Evolutionary conservation across 495 filamentous ascomycete genomes (phyloP), one percentile per base, ranked within the genome.

Genomic region (Aspergillus asperescens): DNA sequence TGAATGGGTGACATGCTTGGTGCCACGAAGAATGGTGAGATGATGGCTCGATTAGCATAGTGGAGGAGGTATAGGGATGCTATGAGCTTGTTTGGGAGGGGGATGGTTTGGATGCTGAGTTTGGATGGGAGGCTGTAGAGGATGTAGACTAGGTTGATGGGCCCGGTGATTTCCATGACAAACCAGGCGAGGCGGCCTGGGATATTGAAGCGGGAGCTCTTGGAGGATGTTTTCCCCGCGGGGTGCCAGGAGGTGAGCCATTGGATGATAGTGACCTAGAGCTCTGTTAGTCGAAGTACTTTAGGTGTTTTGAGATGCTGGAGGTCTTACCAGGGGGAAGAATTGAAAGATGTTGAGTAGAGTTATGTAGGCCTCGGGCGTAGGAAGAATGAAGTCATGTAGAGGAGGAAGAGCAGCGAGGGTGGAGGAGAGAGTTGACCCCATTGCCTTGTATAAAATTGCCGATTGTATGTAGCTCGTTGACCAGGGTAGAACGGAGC

Each of bases 1-100:
- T 90, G 87, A 44, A 92, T 86, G 19, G 90, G 91, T 7, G 90
- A 90, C 86, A 98, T 96, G 67, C 82, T 87, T 0, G 90, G 90
- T 47, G 90, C 89, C 25, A 90, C 75, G 57, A 90, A 71, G 34
- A 84, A 74, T 1, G 93, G 90, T 29, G 83, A 82, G 51, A 96
- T 68, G 48, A 96, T 66, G 16, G 92, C 87, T 55, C 93, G 88
- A 76, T 98, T 90, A 61, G 81, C 50, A 71, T 98, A 98, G 69
- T 98, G 93, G 53, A 87, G 78, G 45, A 79, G 63, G 61, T 68
- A 73, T 0, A 72, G 64, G 4, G 57, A 43, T 1, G 57, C 63
- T n/a, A 63, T 55, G 20, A 69, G 62, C 50, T 68, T 65, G 32
- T 72, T 72, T n/a, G 58, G 46, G 2, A 53, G 23, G 1, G 64